These are phyloP conservation scores for Ulota crispa DNA, from an alignment of 225 moss, liverwort and hornwort genomes.

Conservation along the genomic window DNA sequence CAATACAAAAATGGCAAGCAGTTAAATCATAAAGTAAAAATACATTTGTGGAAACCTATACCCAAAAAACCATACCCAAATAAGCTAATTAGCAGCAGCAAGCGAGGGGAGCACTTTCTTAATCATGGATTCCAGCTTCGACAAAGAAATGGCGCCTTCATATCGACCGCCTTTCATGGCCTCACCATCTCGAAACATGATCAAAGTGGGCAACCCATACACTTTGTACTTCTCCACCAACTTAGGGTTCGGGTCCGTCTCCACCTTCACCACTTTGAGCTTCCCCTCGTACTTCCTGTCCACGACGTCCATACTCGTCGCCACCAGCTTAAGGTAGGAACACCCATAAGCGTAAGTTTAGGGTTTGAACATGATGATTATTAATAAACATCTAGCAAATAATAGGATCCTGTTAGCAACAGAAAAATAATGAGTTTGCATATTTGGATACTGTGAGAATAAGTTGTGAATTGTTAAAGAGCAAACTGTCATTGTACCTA, in stretches of 20 bases:
- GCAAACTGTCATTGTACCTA: no score
- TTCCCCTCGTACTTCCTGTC: conserved; percentile 70
- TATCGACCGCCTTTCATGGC: conserved; percentile 53
- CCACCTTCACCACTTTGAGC: conserved; percentile 85
- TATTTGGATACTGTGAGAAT: no score
- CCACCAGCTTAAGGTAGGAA: conserved; percentile 44
- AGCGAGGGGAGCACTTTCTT: conserved; percentile 64
- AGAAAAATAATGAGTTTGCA: no score
- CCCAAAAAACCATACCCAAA: no score
- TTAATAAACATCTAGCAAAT: no score
- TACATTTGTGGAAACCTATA: background rate
- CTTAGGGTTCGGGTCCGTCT: conserved; percentile 58
- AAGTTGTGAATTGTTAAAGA: no score
- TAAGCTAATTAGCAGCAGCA: conserved; percentile 47
- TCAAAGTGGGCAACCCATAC: conserved; percentile 84
- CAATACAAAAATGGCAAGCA: background rate
- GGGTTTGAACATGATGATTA: no score
- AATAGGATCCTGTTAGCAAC: no score
- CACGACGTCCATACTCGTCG: conserved; percentile 61
- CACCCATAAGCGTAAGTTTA: no score
- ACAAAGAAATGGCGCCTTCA: conserved; percentile 77
- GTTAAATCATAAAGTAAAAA: background rate
- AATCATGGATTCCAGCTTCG: conserved; percentile 66
- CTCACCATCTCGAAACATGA: conserved; percentile 69
- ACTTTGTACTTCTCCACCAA: conserved; percentile 78